A percentile compares a stretch with the other conserved stretches of the same genome.
phyloP scores from a whole-genome alignment of 2,329 filamentous ascomycete species.

The Colletotrichum magnum region DNA sequence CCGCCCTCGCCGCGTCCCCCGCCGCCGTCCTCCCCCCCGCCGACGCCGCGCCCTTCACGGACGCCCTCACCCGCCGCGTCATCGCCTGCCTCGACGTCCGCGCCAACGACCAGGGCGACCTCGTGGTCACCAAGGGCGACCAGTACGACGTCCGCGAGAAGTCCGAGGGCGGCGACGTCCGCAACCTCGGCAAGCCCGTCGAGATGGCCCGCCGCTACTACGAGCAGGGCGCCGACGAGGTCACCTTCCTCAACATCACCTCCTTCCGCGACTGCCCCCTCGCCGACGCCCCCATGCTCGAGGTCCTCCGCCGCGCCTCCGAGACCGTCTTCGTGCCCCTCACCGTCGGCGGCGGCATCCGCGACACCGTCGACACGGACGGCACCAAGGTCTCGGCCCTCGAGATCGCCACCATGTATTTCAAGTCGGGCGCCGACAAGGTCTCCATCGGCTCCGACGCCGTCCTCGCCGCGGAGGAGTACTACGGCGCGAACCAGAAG shows the following conservation, averaged over 20 bases:
- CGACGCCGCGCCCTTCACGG: slow-evolving; percentile 49
- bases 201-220: slow-evolving; percentile 96
- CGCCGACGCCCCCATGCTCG: slow-evolving; percentile 94
- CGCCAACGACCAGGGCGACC: slow-evolving; percentile 91
- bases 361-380: slow-evolving; percentile 91
- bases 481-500: slow-evolving; percentile 78
- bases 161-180: slow-evolving; percentile 73
- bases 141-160: slow-evolving; percentile 99
- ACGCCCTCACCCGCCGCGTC: slow-evolving; percentile 90
- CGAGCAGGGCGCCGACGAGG: slow-evolving; percentile 94
- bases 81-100: slow-evolving; percentile 98
- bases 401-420: slow-evolving; percentile 96
- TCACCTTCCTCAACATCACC: slow-evolving; percentile 98
- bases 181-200: slow-evolving; percentile 96
- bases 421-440: slow-evolving; percentile 97
- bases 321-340: slow-evolving; percentile 95
- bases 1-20: slow-evolving; percentile 58
- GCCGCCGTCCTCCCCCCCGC: slow-evolving; percentile 37
- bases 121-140: slow-evolving; percentile 98
- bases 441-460: slow-evolving; percentile 97
- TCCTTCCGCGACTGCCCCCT: slow-evolving; percentile 96
- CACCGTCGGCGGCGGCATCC: slow-evolving; percentile 95
- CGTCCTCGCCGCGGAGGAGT: slow-evolving; percentile 92
- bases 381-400: slow-evolving; percentile 89
- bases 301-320: slow-evolving; percentile 88